These are phyloP conservation scores for Didymellaceae sp. DNA, from an alignment of 2,329 filamentous ascomycete species.

Conservation along the genomic window DNA sequence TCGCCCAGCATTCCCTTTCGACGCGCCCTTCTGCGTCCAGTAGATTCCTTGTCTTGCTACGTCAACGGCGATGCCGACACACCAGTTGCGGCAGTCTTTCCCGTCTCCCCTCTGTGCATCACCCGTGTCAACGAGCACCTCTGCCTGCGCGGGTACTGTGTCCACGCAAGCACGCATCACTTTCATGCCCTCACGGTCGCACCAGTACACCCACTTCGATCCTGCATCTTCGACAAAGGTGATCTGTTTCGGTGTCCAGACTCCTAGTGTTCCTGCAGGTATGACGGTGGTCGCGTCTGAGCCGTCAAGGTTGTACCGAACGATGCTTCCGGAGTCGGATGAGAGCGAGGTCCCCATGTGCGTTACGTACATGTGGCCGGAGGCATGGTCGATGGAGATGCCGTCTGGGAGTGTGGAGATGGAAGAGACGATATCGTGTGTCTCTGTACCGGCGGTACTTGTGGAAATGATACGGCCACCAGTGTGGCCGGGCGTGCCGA, in stretches of 20 bases:
- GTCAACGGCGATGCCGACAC: conserved; percentile 62
- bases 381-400: conserved; percentile 31
- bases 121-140: conserved; percentile 15
- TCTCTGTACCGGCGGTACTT: background rate
- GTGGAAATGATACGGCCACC: conserved; percentile 10
- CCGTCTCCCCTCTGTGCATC: background rate
- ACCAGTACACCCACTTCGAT: conserved; percentile 44
- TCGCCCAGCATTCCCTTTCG: conserved; percentile 59
- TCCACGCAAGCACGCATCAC: conserved; percentile 39
- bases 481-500: conserved; percentile 2
- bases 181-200: conserved; percentile 53
- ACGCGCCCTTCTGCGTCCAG: conserved; percentile 66
- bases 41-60: conserved; percentile 56
- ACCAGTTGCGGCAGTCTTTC: conserved; percentile 56
- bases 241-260: conserved; percentile 56
- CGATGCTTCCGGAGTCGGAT: conserved; percentile 52
- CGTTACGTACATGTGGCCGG: conserved; percentile 40
- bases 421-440: conserved; percentile 9
- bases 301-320: conserved; percentile 58
- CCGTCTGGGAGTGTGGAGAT: conserved; percentile 35
- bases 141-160: conserved; percentile 5
- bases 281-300: conserved; percentile 54
- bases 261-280: conserved; percentile 38
- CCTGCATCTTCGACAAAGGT: conserved; percentile 29
- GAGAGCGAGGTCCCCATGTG: conserved; percentile 28